These are phyloP conservation scores for Deinandra increscens DNA, from an alignment of 129 eudicot species.

Conservation along the genomic window DNA sequence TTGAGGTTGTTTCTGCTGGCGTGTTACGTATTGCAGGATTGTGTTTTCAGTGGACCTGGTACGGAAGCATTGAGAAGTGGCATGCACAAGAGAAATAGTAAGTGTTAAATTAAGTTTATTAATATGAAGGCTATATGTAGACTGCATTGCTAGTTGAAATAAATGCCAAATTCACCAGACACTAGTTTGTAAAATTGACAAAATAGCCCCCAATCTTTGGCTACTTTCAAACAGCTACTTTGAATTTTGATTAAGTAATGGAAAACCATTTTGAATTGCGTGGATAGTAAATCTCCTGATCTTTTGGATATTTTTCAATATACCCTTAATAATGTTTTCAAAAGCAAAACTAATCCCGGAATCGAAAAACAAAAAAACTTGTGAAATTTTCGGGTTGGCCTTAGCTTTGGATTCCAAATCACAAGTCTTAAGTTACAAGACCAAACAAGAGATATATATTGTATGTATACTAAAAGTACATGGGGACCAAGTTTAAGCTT, in stretches of 20 bases:
- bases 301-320: no score
- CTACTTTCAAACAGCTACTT: not conserved
- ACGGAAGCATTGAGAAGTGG: slow-evolving; percentile 70
- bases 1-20: slow-evolving; percentile 68
- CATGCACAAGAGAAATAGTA: slow-evolving; percentile 49
- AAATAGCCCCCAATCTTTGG: not conserved
- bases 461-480: slow-evolving; percentile 13
- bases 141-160: no score
- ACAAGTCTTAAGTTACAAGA: not conserved
- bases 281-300: not conserved
- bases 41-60: slow-evolving; percentile 92
- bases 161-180: no score
- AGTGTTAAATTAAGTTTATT: slow-evolving; percentile 21
- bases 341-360: not conserved
- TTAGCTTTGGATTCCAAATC: not conserved
- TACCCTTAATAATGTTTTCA: not conserved
- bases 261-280: not conserved
- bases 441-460: not conserved
- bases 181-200: not conserved
- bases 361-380: not conserved
- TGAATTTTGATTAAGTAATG: not conserved
- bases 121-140: not conserved
- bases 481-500: slow-evolving; percentile 12
- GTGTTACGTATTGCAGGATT: slow-evolving; percentile 60
- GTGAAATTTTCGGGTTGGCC: not conserved